Evolutionary conservation across 2,329 filamentous ascomycete species (phyloP).

Genomic region (Didymella arachidicola): DNA sequence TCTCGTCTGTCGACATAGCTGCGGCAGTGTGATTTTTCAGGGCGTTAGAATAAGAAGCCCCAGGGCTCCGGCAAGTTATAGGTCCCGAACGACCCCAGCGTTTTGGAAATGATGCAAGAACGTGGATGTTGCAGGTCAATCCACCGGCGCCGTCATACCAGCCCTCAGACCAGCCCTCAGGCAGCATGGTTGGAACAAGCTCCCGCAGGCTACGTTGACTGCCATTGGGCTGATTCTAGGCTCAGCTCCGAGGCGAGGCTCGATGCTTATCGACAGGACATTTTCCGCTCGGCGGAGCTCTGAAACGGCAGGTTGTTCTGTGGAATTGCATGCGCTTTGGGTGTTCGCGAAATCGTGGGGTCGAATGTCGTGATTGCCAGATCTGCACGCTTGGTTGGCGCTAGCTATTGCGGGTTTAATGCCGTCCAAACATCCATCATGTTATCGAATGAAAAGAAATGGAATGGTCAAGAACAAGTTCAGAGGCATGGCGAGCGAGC

Average conservation of each 20-base stretch:
- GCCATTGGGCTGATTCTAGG: conserved; percentile 31
- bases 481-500: neutral
- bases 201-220: conserved; percentile 7
- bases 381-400: conserved; percentile 26
- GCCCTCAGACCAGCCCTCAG: neutral
- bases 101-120: conserved; percentile 44
- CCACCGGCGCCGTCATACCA: conserved; percentile 19
- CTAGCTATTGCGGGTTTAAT: conserved; percentile 2
- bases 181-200: conserved; percentile 12
- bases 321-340: conserved; percentile 10
- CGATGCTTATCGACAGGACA: conserved; percentile 18
- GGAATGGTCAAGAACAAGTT: neutral
- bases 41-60: neutral
- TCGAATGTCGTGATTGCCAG: conserved; percentile 47
- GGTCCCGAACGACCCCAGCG: conserved; percentile 1
- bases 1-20: conserved; percentile 31
- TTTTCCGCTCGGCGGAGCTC: conserved; percentile 5
- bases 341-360: conserved; percentile 41
- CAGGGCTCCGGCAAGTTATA: conserved; percentile 20
- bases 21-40: neutral
- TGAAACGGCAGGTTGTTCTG: conserved; percentile 14
- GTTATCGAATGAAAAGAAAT: neutral
- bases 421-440: neutral
- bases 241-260: conserved; percentile 20
- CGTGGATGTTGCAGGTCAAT: conserved; percentile 27